Conservation (phyloP, 106 monocot genomes). For the Dendrobium nobile region DNA sequence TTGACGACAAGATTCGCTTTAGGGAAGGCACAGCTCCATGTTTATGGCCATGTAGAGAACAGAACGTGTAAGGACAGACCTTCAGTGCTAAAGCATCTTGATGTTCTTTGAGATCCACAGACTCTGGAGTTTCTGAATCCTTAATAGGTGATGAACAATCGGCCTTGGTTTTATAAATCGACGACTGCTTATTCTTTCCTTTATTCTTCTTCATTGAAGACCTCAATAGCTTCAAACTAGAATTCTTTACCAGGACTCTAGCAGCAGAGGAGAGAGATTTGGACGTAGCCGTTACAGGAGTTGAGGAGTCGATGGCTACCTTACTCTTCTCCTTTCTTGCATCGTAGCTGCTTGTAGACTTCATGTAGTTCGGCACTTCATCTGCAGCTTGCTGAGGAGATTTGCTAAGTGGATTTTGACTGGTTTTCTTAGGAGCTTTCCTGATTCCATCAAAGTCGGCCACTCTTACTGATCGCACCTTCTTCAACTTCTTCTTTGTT, state of each 20-base stretch:
- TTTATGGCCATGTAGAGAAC: conserved; percentile 54
- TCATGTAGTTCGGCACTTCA: conserved; percentile 47
- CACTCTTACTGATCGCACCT: conserved; percentile 12
- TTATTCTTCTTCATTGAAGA: conserved; percentile 36
- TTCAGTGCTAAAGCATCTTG: conserved; percentile 32
- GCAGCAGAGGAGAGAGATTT: conserved; percentile 6
- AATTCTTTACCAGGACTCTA: conserved; percentile 23
- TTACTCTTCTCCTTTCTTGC: conserved; percentile 28
- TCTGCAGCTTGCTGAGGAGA: too few relatives aligned
- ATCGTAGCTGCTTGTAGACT: conserved; percentile 43
- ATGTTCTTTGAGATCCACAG: conserved; percentile 26
- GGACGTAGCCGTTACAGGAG: background rate
- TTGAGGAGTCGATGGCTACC: conserved; percentile 12
- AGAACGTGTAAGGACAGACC: conserved; percentile 59
- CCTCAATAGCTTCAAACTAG: conserved; percentile 26
- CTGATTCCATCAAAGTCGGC: background rate
- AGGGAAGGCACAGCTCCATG: conserved; percentile 34
- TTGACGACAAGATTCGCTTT: conserved; percentile 33
- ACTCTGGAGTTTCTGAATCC: conserved; percentile 23
- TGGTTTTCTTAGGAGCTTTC: conserved; percentile 1
- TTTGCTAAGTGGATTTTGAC: background rate
- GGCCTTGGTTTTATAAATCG: conserved; percentile 14
- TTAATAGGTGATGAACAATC: conserved; percentile 44
- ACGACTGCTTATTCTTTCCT: background rate
- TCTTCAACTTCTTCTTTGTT: conserved; percentile 19